Percentiles rank a stretch among this genome's conserved stretches.
phyloP scores from a whole-genome alignment of 106 monocot genomes.

The Acorus calamus region DNA sequence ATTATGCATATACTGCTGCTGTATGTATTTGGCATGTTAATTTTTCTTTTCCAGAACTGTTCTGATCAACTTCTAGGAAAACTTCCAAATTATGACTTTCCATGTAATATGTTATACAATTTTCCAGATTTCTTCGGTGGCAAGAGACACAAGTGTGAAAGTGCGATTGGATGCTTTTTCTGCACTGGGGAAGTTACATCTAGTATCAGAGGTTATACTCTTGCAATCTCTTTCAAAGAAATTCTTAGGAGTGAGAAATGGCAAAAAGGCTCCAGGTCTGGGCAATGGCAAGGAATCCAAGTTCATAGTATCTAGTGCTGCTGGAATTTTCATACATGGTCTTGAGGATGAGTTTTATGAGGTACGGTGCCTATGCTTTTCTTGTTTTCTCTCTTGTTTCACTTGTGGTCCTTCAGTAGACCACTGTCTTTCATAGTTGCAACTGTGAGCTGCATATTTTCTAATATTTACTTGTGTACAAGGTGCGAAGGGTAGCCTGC shows the following conservation, averaged over 20 bases:
- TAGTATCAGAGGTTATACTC: slow-evolving; percentile 57
- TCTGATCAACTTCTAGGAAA: neutral
- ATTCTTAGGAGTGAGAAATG: slow-evolving; percentile 20
- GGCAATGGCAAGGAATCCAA: slow-evolving; percentile 18
- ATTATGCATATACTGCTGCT: neutral
- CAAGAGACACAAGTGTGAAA: slow-evolving; percentile 80
- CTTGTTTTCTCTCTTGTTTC: neutral
- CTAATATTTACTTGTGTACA: slow-evolving; percentile 8
- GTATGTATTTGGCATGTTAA: neutral
- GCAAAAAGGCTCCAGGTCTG: slow-evolving; percentile 16
- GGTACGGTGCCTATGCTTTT: slow-evolving; percentile 22
- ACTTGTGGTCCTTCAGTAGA: neutral
- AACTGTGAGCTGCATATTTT: neutral
- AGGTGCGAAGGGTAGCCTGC: slow-evolving; percentile 68
- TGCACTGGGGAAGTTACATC: slow-evolving; percentile 50
- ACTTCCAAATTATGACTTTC: neutral
- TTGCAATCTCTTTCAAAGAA: slow-evolving; percentile 83
- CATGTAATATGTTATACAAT: neutral
- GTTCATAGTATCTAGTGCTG: slow-evolving; percentile 33
- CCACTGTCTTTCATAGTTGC: neutral
- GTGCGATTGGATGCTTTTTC: slow-evolving; percentile 69
- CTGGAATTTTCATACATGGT: slow-evolving; percentile 81
- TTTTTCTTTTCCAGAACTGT: neutral
- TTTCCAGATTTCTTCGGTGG: slow-evolving; percentile 59
- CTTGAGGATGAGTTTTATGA: slow-evolving; percentile 92